Conservation (phyloP, 1,139 yeast species). For the Yamadazyma mexicana region DNA sequence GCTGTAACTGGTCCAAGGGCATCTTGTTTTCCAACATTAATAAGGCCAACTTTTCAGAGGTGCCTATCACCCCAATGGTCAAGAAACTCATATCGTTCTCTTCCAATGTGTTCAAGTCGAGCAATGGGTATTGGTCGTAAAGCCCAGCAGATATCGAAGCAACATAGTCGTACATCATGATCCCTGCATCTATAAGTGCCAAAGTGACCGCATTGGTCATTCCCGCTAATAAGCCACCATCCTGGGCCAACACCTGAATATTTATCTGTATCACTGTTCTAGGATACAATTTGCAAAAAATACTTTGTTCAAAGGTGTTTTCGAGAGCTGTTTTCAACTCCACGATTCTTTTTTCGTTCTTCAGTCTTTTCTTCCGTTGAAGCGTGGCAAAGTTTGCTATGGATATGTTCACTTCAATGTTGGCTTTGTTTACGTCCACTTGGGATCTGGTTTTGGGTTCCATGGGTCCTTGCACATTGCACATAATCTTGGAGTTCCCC, state of each 20-base stretch:
- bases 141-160: conserved; percentile 80
- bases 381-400: conserved; percentile 81
- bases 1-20: conserved; percentile 78
- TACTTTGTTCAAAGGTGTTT: conserved; percentile 78
- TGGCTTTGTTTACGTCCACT: conserved; percentile 49
- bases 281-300: conserved; percentile 75
- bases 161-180: conserved; percentile 90
- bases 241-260: conserved; percentile 80
- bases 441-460: conserved; percentile 65
- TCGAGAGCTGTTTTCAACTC: conserved; percentile 77
- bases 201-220: conserved; percentile 86
- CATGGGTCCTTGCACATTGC: conserved; percentile 86
- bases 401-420: conserved; percentile 62
- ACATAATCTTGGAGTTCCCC: conserved; percentile 87
- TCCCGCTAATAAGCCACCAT: conserved; percentile 83
- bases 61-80: conserved; percentile 84
- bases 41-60: conserved; percentile 73
- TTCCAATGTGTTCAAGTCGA: conserved; percentile 82
- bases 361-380: conserved; percentile 68
- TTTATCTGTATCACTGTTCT: conserved; percentile 75
- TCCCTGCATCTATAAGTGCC: conserved; percentile 93
- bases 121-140: conserved; percentile 69
- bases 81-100: conserved; percentile 79
- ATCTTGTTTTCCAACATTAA: conserved; percentile 79
- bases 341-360: conserved; percentile 67